Evolutionary conservation across 495 filamentous ascomycete species (phyloP).

Genomic region (Aspergillus baeticus): DNA sequence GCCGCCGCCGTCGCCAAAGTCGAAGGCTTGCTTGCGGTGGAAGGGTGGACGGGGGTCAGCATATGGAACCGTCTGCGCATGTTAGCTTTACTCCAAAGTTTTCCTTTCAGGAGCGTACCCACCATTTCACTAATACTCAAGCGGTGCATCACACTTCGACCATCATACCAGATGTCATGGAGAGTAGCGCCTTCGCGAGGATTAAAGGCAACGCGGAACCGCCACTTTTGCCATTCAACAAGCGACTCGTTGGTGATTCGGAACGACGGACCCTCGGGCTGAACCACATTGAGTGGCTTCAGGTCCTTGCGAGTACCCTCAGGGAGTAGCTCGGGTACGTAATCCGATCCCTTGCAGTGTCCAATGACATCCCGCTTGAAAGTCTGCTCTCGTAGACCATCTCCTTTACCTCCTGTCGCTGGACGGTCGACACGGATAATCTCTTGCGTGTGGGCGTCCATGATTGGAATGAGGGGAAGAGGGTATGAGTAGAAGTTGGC

Average conservation of each 20-base stretch:
- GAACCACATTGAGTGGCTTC: conserved; percentile 75
- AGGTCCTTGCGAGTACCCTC: conserved; percentile 62
- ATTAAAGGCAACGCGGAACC: conserved; percentile 67
- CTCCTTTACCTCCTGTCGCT: conserved; percentile 47
- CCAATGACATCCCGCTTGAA: conserved; percentile 51
- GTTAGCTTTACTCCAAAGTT: not conserved
- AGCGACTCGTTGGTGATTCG: conserved; percentile 48
- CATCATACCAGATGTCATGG: conserved; percentile 71
- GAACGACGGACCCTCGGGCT: conserved; percentile 81
- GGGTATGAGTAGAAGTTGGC: conserved; percentile 81
- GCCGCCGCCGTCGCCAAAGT: conserved; percentile 69
- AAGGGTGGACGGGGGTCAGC: conserved; percentile 66
- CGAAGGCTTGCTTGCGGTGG: conserved; percentile 71
- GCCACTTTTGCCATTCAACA: conserved; percentile 69
- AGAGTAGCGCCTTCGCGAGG: conserved; percentile 67
- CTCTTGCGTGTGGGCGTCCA: conserved; percentile 65
- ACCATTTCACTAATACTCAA: conserved; percentile 72
- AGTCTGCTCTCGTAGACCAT: conserved; percentile 36
- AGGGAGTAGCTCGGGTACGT: conserved; percentile 62
- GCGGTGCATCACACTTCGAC: conserved; percentile 70
- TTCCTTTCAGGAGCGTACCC: not conserved
- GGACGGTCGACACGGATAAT: conserved; percentile 57
- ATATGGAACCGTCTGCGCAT: conserved; percentile 56
- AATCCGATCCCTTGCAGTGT: conserved; percentile 58
- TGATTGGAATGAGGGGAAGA: conserved; percentile 72